phyloP scores from a whole-genome alignment of 495 filamentous ascomycete genomes.

The Penicillium pulvis region DNA sequence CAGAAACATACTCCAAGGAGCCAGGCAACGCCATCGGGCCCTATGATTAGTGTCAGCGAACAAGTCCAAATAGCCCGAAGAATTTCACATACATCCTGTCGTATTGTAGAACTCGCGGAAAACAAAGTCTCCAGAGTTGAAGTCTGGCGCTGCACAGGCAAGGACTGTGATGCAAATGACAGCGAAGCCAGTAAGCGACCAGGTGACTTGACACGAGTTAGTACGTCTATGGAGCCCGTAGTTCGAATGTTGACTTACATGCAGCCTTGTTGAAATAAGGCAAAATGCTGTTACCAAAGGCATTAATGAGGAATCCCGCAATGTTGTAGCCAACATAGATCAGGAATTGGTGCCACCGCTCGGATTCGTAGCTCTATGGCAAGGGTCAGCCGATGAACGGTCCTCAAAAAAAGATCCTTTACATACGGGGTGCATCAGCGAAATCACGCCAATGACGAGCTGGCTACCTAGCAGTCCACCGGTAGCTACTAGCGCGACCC shows the following conservation, averaged over 20 bases:
- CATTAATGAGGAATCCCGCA: conserved; percentile 65
- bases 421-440: conserved; percentile 55
- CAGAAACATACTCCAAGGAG: conserved; percentile 53
- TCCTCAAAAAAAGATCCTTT: not conserved
- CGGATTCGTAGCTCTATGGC: conserved; percentile 45
- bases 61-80: conserved; percentile 1
- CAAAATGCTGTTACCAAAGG: conserved; percentile 61
- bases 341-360: conserved; percentile 74
- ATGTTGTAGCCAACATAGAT: conserved; percentile 70
- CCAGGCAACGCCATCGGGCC: conserved; percentile 67
- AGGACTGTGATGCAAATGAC: conserved; percentile 69
- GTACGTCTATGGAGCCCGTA: conserved; percentile 2
- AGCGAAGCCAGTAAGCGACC: conserved; percentile 68
- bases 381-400: conserved; percentile 3
- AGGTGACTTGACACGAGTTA: conserved; percentile 47
- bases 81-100: conserved; percentile 52
- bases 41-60: conserved; percentile 10
- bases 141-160: conserved; percentile 61
- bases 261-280: conserved; percentile 65
- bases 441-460: conserved; percentile 59
- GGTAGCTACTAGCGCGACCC: conserved; percentile 60
- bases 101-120: conserved; percentile 61
- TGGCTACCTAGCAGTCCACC: conserved; percentile 56
- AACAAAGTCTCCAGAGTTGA: conserved; percentile 58
- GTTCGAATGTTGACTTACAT: conserved; percentile 31